These are phyloP conservation scores for Trematosphaeria pertusa DNA, from an alignment of 2,329 filamentous ascomycete species.

Conservation along the genomic window DNA sequence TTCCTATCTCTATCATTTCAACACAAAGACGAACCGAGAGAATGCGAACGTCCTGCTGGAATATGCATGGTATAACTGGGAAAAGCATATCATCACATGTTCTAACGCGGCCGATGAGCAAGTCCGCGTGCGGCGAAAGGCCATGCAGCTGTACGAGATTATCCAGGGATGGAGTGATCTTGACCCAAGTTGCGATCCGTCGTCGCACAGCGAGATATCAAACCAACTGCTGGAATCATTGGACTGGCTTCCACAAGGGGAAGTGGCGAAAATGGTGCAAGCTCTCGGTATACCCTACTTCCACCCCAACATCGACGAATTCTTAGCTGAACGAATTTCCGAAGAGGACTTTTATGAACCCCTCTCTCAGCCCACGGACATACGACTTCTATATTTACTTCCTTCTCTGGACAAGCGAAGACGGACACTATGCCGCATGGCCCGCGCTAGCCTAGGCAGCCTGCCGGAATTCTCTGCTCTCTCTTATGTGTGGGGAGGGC, in stretches of 20 bases:
- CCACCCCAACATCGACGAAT: not conserved
- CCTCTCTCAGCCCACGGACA: not conserved
- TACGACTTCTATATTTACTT: not conserved
- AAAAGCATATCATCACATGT: not conserved
- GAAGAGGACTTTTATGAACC: not conserved
- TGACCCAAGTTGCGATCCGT: too few species aligned
- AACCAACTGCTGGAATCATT: not conserved
- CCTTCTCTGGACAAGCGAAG: not conserved
- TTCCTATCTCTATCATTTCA: not conserved
- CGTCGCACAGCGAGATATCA: not conserved
- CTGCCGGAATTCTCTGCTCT: not conserved
- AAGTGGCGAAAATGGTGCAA: not conserved
- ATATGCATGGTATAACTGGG: slow-evolving; percentile 1
- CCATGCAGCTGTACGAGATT: not conserved
- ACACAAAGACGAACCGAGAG: not conserved
- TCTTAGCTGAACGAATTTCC: not conserved
- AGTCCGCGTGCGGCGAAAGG: not conserved
- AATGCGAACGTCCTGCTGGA: not conserved
- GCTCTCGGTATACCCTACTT: not conserved
- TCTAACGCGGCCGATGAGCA: not conserved
- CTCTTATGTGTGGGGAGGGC: not conserved
- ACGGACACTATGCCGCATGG: not conserved
- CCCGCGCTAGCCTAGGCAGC: not conserved
- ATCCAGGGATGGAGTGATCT: not conserved
- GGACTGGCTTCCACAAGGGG: not conserved